Percentiles rank a stretch among this genome's conserved stretches.
These are phyloP conservation scores for Elsinoe perseae DNA, from an alignment of 2,329 filamentous ascomycete genomes.

Conservation along the genomic window DNA sequence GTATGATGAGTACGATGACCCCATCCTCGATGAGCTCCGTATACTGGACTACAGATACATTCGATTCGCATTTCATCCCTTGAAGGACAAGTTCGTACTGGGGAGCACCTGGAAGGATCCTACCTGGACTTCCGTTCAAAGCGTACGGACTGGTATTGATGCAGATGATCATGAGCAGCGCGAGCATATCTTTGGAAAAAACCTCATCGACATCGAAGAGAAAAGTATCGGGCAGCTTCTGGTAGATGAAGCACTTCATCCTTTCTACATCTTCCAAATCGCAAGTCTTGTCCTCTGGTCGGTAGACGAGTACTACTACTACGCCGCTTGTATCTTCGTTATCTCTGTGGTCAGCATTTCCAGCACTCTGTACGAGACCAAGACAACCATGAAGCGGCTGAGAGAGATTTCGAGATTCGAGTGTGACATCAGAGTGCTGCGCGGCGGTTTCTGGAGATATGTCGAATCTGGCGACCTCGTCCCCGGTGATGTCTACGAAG, in stretches of 20 bases:
- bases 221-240: slow-evolving; percentile 77
- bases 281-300: slow-evolving; percentile 93
- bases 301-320: slow-evolving; percentile 94
- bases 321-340: slow-evolving; percentile 86
- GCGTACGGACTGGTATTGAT: slow-evolving; percentile 72
- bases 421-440: slow-evolving; percentile 85
- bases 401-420: slow-evolving; percentile 91
- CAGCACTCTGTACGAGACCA: slow-evolving; percentile 83
- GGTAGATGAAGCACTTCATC: slow-evolving; percentile 91
- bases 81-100: slow-evolving; percentile 80
- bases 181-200: slow-evolving; percentile 79
- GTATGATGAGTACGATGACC: slow-evolving; percentile 63
- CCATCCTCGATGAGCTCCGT: slow-evolving; percentile 64
- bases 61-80: slow-evolving; percentile 81
- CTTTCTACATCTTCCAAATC: slow-evolving; percentile 97
- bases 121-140: slow-evolving; percentile 68
- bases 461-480: slow-evolving; percentile 81
- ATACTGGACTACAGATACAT: slow-evolving; percentile 90
- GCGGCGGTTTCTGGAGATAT: slow-evolving; percentile 92
- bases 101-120: slow-evolving; percentile 93
- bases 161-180: slow-evolving; percentile 79
- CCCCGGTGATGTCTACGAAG: slow-evolving; percentile 91
- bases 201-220: slow-evolving; percentile 86
- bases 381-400: slow-evolving; percentile 81
- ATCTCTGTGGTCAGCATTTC: slow-evolving; percentile 91